Conservation (phyloP, 768 basidiomycete genomes). For the Termitomyces sp. region DNA sequence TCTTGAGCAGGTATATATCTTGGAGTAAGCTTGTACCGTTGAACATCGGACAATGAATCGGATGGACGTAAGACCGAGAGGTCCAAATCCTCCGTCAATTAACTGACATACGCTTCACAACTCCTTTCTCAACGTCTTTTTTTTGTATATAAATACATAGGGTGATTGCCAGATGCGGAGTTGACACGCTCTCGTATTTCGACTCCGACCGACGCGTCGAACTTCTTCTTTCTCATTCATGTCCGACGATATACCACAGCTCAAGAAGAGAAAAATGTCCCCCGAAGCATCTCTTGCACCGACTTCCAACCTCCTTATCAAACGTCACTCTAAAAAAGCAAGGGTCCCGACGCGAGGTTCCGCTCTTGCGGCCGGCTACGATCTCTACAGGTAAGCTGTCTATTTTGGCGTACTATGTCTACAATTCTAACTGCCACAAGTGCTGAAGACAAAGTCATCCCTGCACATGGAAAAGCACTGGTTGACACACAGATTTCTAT, state of each 20-base stretch:
- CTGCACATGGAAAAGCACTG: slow-evolving; percentile 88
- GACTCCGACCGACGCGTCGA: slow-evolving; percentile 32
- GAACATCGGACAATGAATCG: neutral
- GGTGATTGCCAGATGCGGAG: slow-evolving; percentile 21
- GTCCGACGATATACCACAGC: slow-evolving; percentile 27
- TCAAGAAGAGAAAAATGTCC: slow-evolving; percentile 62
- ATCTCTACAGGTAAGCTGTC: slow-evolving; percentile 75
- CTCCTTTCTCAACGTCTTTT: no score
- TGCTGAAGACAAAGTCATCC: slow-evolving; percentile 79
- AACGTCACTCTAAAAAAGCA: slow-evolving; percentile 78
- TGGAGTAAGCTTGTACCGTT: neutral
- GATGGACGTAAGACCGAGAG: neutral
- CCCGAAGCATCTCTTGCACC: slow-evolving; percentile 23
- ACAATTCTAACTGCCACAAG: slow-evolving; percentile 30
- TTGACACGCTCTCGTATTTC: slow-evolving; percentile 25
- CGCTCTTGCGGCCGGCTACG: slow-evolving; percentile 86
- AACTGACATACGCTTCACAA: no score
- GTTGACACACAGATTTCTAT: slow-evolving; percentile 90
- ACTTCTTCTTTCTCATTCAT: slow-evolving; percentile 14
- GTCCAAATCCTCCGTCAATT: neutral
- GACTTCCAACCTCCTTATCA: slow-evolving; percentile 64
- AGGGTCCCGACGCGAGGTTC: slow-evolving; percentile 85
- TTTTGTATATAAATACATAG: no score
- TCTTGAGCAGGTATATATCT: no score
- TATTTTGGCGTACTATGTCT: neutral